Evolutionary conservation across 78 protist genomes (phyloP).

Genomic region (Isochrysis galbana): DNA sequence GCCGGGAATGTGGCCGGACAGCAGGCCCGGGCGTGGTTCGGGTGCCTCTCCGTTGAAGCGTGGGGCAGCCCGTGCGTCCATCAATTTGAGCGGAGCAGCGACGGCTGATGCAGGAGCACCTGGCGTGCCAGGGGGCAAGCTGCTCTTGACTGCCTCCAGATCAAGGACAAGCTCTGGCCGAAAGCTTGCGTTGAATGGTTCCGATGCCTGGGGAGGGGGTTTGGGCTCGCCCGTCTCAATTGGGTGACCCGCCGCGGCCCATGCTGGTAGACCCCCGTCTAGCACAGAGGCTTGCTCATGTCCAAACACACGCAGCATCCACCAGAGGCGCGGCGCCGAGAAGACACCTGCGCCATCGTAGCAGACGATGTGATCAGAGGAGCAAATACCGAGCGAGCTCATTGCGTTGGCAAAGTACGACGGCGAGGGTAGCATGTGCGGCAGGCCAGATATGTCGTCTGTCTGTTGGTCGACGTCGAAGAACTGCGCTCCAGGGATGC

Average conservation of each 20-base stretch:
- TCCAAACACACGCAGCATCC: conserved; percentile 14
- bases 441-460: background rate
- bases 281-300: background rate
- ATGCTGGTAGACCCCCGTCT: conserved; percentile 28
- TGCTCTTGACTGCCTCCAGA: background rate
- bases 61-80: background rate
- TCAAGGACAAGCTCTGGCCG: background rate
- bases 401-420: background rate
- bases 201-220: background rate
- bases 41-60: background rate
- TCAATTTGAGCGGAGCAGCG: background rate
- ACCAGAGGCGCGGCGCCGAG: conserved; percentile 31
- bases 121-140: background rate
- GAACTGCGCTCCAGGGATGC: background rate
- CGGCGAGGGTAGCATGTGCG: conserved; percentile 15
- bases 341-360: conserved; percentile 26
- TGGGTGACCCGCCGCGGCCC: background rate
- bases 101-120: background rate
- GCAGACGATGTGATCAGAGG: background rate
- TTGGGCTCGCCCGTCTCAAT: background rate
- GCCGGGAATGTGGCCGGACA: conserved; percentile 12
- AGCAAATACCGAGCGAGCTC: background rate
- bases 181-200: no score
- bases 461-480: conserved; percentile 19
- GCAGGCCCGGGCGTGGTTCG: background rate